Conservation (phyloP, 345 rosid genomes). For the Bruguiera gymnorhiza region DNA sequence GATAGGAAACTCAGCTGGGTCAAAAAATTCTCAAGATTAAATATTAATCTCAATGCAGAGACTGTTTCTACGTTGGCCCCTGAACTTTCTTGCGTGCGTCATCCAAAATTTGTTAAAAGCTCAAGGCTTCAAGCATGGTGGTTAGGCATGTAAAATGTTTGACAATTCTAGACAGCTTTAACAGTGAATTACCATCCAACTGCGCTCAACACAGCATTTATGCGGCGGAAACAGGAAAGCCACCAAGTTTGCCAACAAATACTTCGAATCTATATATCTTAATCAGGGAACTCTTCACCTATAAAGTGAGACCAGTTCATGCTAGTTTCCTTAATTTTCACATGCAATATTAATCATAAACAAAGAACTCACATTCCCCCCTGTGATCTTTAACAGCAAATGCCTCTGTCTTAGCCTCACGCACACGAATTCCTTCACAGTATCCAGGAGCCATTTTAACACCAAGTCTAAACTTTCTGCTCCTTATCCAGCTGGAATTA, state of each 20-base stretch:
- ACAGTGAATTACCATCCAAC: background rate
- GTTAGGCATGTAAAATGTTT: no score
- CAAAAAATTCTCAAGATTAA: no score
- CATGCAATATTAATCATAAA: constrained; percentile 9
- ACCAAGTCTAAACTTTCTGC: constrained; percentile 96
- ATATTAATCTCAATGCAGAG: no score
- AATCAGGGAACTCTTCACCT: background rate
- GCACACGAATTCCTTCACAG: constrained; percentile 52
- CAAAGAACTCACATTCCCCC: constrained; percentile 71
- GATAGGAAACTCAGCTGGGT: no score
- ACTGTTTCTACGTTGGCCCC: no score
- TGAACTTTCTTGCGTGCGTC: no score
- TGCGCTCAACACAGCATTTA: background rate
- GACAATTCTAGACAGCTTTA: no score
- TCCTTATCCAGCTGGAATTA: constrained; percentile 96
- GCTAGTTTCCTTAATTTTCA: background rate
- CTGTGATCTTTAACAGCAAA: constrained; percentile 97
- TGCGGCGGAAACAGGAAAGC: background rate
- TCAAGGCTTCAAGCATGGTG: no score
- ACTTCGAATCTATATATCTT: no score
- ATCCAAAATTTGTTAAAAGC: no score
- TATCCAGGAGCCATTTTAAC: constrained; percentile 52
- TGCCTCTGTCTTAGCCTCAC: constrained; percentile 87
- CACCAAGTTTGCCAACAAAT: no score
- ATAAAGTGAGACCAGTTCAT: background rate